Evolutionary conservation across 345 rosid species (phyloP), one percentile per base, ranked within the genome.

Genomic region (Citrus mangshanensis): DNA sequence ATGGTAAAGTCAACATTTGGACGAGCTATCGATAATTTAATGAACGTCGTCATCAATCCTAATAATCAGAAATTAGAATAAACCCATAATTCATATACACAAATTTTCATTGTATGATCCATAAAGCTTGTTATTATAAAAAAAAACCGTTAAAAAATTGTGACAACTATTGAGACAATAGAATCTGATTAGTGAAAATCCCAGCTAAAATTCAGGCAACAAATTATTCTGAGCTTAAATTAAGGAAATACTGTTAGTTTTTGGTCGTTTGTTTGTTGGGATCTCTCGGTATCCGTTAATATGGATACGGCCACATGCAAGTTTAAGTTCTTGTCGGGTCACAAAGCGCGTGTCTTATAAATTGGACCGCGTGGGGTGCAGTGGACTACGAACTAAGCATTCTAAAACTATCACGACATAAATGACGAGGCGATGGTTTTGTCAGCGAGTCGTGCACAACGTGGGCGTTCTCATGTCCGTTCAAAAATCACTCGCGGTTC

Each of bases 281-380:
- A 61, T 63, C 62, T 55, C 73, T 74, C 56, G 68, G 35, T 49
- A 27, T 71, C 70, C 30, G 77, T 27, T 66, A 7, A 21, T 25
- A 9, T 18, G 80, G 83, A 75, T 67, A 78, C 62, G n/a, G 1
- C 71, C 81, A 80, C 25, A 46, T 75, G 81, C 55, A 19, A 3
- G n/a, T 16, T 58, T 71, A 72, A 73, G 84, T 13, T 62, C 8
- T 1, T 62, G 86, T 75, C 77, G 73, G 79, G 28, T 14, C 46
- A 19, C 56, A 24, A 1, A 13, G 63, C 42, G 51, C 30, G 64
- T 34, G 1, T 19, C 6, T 9, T 19, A 34, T 3, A 34, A n/a
- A n/a, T n/a, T 14, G 16, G 35, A 42, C 58, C 68, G 78, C 70
- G 78, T 75, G 61, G 4, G 21, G 28, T 27, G 5, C 27, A 2